Evolutionary conservation across 2,329 filamentous ascomycete genomes (phyloP).

Genomic region (Aspergillus neoniger): DNA sequence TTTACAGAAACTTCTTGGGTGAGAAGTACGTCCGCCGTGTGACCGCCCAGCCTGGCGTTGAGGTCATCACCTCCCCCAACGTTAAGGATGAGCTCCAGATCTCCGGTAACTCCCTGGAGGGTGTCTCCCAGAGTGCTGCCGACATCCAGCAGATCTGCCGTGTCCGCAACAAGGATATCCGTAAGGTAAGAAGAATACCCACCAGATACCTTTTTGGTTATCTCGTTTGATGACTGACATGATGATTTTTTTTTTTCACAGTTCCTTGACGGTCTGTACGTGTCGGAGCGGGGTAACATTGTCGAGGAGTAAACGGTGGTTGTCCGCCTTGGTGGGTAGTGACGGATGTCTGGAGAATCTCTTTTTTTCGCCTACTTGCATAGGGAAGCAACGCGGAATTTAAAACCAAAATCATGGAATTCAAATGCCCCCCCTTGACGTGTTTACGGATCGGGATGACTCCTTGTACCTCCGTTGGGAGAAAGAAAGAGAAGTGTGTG

Average conservation of each 20-base stretch:
- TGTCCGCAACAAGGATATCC: conserved; percentile 99
- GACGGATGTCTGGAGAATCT: conserved; percentile 41
- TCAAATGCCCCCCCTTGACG: conserved; percentile 24
- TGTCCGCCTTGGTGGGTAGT: conserved; percentile 36
- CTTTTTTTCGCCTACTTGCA: conserved; percentile 43
- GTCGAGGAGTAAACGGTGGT: conserved; percentile 57
- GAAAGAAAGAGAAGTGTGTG: conserved; percentile 10
- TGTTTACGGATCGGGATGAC: conserved; percentile 29
- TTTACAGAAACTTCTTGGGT: conserved; percentile 85
- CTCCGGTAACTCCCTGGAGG: conserved; percentile 91
- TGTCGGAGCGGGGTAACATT: conserved; percentile 98
- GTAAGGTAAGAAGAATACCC: conserved; percentile 67
- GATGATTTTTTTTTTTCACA: conserved; percentile 37
- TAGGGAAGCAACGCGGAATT: conserved; percentile 43
- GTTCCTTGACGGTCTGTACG: conserved; percentile 99
- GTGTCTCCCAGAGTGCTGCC: conserved; percentile 95
- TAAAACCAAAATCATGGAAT: conserved; percentile 36
- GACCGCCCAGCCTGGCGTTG: conserved; percentile 84
- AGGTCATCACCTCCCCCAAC: conserved; percentile 84
- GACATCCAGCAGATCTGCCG: conserved; percentile 99
- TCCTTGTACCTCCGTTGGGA: conserved; percentile 24
- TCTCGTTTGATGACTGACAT: neutral
- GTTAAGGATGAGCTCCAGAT: conserved; percentile 98
- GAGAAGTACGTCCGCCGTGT: conserved; percentile 99
- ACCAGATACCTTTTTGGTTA: too few relatives aligned